Evolutionary conservation across 2,329 filamentous ascomycete genomes (phyloP).

Genomic region (Massarina eburnea): DNA sequence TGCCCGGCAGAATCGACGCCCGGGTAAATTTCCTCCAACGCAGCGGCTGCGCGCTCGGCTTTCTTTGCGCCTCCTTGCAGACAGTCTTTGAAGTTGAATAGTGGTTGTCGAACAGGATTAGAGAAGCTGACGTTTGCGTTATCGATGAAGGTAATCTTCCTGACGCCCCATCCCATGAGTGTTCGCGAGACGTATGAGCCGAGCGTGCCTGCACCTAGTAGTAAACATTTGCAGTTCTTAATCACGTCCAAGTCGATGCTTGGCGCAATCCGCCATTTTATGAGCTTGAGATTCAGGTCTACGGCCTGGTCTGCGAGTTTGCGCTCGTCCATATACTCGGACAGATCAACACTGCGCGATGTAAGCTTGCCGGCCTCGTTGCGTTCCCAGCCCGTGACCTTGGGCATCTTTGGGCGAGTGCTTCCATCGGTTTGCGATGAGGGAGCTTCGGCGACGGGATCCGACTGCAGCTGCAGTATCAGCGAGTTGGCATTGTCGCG

Average conservation of each 20-base stretch:
- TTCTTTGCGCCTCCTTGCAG: conserved; percentile 82
- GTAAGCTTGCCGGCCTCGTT: conserved; percentile 76
- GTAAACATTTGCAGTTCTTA: conserved; percentile 84
- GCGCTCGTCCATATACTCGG: conserved; percentile 89
- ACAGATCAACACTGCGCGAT: conserved; percentile 77
- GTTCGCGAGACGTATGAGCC: conserved; percentile 93
- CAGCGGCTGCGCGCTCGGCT: conserved; percentile 76
- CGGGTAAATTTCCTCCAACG: conserved; percentile 83
- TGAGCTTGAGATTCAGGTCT: conserved; percentile 93
- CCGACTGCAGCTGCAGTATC: conserved; percentile 58
- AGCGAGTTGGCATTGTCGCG: conserved; percentile 81
- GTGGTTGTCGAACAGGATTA: conserved; percentile 90
- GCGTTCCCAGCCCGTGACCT: conserved; percentile 94
- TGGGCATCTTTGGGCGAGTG: conserved; percentile 64
- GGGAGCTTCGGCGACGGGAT: conserved; percentile 13
- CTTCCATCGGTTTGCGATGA: conserved; percentile 16
- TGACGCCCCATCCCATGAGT: conserved; percentile 91
- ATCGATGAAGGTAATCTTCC: conserved; percentile 94
- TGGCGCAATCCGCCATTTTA: conserved; percentile 97
- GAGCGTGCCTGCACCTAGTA: conserved; percentile 89
- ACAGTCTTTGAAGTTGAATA: conserved; percentile 90
- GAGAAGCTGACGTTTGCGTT: conserved; percentile 93
- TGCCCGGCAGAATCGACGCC: conserved; percentile 82
- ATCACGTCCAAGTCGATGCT: conserved; percentile 84
- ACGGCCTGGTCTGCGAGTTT: conserved; percentile 90